Evolutionary conservation across 2,329 filamentous ascomycete species (phyloP), one percentile per base, ranked within the genome.

Genomic region (Fusarium subglutinans): DNA sequence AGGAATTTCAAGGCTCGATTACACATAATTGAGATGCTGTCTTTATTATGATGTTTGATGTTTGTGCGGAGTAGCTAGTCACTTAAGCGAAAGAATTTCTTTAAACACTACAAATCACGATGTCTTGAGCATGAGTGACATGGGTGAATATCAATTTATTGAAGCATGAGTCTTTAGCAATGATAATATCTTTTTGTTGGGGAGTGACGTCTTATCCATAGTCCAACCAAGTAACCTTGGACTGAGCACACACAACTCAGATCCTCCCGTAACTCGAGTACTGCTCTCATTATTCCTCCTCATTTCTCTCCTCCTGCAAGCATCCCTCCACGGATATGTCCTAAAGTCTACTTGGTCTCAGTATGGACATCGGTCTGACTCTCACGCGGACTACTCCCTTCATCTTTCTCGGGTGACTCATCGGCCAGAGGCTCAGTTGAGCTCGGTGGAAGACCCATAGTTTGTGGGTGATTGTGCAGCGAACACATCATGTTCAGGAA

Each of bases 11-110:
- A 45, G 60, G 48, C 56, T 68, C 54, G 47, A 33, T 57, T 47
- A 51, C 63, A 24, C 51, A 54, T 57, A 26, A 57, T 24, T 68
- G 48, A 28, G 45, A 59, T 70, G 63, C 26, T 30, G 40, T 57
- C 43, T 64, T 48, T 73, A 53, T 70, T 63, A 75, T 30, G 60
- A 70, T 61, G 50, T 60, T 73, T 68, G 38, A 58, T 61, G 51
- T 70, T 73, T 50, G 56, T 38, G 24, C 43, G 20, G 24, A 58
- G 41, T 68, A 68, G 66, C 59, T 60, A 45, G 59, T 53, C 43
- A 73, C 61, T 54, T 60, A 65, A 75, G 73, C 73, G 73, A 63
- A 63, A 56, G 45, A 64, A 66, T 72, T 35, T 74, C 67, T 73
- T 73, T 62, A 59, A 54, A 55, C 54, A 61, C 14, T 43, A 43